Evolutionary conservation across 2,329 filamentous ascomycete genomes (phyloP).

Genomic region (Colletotrichum magnum): DNA sequence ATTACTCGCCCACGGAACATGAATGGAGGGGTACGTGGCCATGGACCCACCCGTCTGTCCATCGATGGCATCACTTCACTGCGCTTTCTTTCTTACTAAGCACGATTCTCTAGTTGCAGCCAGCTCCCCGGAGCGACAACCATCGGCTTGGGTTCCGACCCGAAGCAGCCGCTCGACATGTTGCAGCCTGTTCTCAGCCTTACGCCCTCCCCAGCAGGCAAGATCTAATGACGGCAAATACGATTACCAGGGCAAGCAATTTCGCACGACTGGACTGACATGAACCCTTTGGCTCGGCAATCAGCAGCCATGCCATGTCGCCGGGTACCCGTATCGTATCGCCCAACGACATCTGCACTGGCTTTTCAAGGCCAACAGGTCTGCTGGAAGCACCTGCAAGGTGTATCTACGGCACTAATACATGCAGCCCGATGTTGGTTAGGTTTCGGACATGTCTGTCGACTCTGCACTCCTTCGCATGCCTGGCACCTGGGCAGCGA

Average conservation of each 20-base stretch:
- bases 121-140: not conserved
- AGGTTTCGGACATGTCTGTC: not conserved
- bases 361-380: too few relatives aligned
- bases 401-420: too few relatives aligned
- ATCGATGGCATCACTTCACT: not conserved
- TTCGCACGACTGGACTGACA: too few relatives aligned
- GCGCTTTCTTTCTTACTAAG: constrained; percentile 13
- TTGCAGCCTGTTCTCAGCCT: not conserved
- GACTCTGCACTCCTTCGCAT: too few relatives aligned
- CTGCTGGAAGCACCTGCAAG: too few relatives aligned
- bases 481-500: too few relatives aligned
- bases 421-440: too few relatives aligned
- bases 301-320: too few relatives aligned
- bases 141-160: not conserved
- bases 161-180: not conserved
- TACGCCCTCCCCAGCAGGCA: not conserved
- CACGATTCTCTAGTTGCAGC: not conserved
- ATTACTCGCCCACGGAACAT: constrained; percentile 7
- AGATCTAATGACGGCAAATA: not conserved
- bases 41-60: not conserved
- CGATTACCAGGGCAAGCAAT: too few relatives aligned
- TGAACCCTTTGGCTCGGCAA: too few relatives aligned
- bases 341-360: too few relatives aligned
- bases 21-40: constrained; percentile 27
- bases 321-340: too few relatives aligned